phyloP scores from a whole-genome alignment of 1,139 yeast species.

The Torulaspora globosa region DNA sequence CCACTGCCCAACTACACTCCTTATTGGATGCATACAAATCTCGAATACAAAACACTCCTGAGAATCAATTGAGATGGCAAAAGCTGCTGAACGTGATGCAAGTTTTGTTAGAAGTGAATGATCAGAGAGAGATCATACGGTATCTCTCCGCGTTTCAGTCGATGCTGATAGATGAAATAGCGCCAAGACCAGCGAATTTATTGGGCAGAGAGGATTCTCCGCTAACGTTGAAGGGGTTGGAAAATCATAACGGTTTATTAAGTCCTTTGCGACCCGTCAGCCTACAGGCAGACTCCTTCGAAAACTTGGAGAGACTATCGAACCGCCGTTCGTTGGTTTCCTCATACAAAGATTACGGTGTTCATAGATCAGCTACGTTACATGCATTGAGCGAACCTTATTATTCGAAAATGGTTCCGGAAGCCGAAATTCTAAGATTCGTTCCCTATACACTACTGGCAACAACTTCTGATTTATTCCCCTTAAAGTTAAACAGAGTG shows the following conservation, averaged over 20 bases:
- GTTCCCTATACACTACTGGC: slow-evolving; percentile 70
- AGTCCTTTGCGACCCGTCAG: slow-evolving; percentile 24
- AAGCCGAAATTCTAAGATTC: slow-evolving; percentile 51
- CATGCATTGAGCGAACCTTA: slow-evolving; percentile 33
- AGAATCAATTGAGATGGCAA: slow-evolving; percentile 21
- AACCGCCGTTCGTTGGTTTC: slow-evolving; percentile 37
- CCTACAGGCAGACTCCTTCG: slow-evolving; percentile 39
- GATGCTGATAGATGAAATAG: slow-evolving; percentile 12
- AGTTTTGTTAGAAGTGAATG: slow-evolving; percentile 18
- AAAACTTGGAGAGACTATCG: slow-evolving; percentile 37
- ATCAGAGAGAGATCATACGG: slow-evolving; percentile 20
- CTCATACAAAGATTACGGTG: slow-evolving; percentile 22
- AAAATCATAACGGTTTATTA: slow-evolving; percentile 19
- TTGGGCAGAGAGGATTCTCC: slow-evolving; percentile 1
- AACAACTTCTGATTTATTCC: slow-evolving; percentile 59
- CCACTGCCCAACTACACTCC: slow-evolving; percentile 11
- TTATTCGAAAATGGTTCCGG: slow-evolving; percentile 38
- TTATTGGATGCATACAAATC: slow-evolving; percentile 18
- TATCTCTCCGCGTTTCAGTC: slow-evolving; percentile 22
- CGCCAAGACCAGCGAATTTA: slow-evolving; percentile 5
- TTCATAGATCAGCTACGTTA: slow-evolving; percentile 20
- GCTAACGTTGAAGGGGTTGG: slow-evolving; percentile 17
- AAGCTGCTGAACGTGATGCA: slow-evolving; percentile 20
- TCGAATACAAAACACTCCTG: slow-evolving; percentile 17
- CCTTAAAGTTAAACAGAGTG: slow-evolving; percentile 41